Evolutionary conservation across 352 stramenopile genomes (phyloP).

Genomic region (Phytophthora fragariae): DNA sequence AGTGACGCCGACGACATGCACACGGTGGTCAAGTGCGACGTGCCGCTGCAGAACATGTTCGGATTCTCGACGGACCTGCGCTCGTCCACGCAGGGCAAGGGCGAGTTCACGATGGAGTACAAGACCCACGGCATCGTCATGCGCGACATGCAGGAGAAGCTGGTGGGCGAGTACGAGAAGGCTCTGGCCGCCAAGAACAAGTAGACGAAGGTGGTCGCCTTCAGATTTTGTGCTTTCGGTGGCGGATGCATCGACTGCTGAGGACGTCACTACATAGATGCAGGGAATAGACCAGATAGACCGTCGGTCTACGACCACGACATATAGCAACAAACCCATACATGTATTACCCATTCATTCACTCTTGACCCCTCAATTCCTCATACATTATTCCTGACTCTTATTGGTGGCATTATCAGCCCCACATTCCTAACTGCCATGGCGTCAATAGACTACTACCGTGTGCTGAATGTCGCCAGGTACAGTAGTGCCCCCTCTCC

Average conservation of each 20-base stretch:
- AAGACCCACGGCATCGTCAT: slow-evolving; percentile 95
- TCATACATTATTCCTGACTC: neutral
- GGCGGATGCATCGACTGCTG: neutral
- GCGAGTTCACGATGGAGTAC: slow-evolving; percentile 99
- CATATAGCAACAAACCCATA: slow-evolving; percentile 14
- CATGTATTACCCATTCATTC: slow-evolving; percentile 20
- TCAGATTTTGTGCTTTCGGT: slow-evolving; percentile 1
- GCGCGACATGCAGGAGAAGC: slow-evolving; percentile 94
- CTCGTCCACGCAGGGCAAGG: slow-evolving; percentile 97
- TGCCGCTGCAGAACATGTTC: slow-evolving; percentile 99
- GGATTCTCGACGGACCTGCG: slow-evolving; percentile 98
- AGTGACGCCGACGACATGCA: slow-evolving; percentile 96
- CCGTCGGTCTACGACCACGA: slow-evolving; percentile 17
- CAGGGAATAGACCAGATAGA: slow-evolving; percentile 36
- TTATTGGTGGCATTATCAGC: neutral
- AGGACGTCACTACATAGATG: slow-evolving; percentile 16
- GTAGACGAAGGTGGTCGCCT: slow-evolving; percentile 31
- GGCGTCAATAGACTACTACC: slow-evolving; percentile 76
- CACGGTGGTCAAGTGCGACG: slow-evolving; percentile 93
- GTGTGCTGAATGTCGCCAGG: slow-evolving; percentile 79
- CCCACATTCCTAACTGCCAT: slow-evolving; percentile 19
- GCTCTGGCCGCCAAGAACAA: slow-evolving; percentile 85
- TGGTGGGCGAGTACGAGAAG: slow-evolving; percentile 95
- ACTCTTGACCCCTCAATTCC: neutral
- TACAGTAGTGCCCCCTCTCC: slow-evolving; percentile 22